Percentiles rank a stretch among this genome's conserved stretches.
These are phyloP conservation scores for Mycena maculata DNA, from an alignment of 768 basidiomycete genomes.

Conservation along the genomic window DNA sequence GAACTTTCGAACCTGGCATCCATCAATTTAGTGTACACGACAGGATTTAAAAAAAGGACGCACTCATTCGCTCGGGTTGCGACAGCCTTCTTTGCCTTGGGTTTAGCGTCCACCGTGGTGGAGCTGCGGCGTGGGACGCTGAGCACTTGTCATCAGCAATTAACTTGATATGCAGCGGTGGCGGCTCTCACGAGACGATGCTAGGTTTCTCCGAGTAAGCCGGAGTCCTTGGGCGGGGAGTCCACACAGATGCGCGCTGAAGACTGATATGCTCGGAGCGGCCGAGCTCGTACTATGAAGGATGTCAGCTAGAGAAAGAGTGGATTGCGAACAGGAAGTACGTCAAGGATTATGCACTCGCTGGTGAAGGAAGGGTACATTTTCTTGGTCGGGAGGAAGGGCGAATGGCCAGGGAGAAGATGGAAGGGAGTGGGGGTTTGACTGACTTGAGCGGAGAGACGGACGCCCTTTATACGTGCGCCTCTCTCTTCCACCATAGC, in stretches of 20 bases:
- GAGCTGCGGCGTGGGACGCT: constrained; percentile 8
- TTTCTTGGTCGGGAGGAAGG: background rate
- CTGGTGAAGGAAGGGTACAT: constrained; percentile 26
- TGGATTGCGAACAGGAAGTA: background rate
- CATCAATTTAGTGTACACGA: background rate
- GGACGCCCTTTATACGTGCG: constrained; percentile 6
- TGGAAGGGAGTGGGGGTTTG: no score
- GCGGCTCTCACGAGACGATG: constrained; percentile 17
- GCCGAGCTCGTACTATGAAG: constrained; percentile 21
- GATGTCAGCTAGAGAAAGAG: background rate
- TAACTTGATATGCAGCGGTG: background rate
- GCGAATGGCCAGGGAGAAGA: no score
- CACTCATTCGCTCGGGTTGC: background rate
- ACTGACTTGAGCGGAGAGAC: background rate
- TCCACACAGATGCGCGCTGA: background rate
- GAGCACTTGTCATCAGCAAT: background rate
- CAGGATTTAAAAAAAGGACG: background rate
- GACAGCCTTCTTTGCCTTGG: background rate
- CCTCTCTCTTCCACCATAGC: background rate
- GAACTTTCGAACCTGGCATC: constrained; percentile 3
- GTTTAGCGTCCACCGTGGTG: background rate
- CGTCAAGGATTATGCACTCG: constrained; percentile 27
- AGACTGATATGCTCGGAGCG: constrained; percentile 1
- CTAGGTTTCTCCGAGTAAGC: constrained; percentile 7
- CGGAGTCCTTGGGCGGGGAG: background rate